phyloP scores from a whole-genome alignment of 169 alveolate species.

The Eimeria praecox region DNA sequence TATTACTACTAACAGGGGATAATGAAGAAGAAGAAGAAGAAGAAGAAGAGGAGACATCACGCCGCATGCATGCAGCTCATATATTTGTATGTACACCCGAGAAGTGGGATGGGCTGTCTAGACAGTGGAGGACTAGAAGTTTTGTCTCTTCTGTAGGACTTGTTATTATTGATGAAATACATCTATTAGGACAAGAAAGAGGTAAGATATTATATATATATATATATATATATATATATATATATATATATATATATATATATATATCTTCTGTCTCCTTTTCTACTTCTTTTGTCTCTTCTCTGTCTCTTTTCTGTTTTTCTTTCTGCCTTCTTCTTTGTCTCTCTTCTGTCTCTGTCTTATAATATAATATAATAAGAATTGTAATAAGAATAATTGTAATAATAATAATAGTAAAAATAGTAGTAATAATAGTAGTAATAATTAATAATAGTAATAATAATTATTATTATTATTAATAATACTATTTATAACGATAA shows the following conservation, averaged over 20 bases:
- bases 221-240: neutral
- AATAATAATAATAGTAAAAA: no score
- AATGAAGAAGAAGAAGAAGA: neutral
- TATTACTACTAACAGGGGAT: conserved; percentile 97
- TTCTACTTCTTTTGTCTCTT: neutral
- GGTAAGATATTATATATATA: neutral
- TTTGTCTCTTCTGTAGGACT: conserved; percentile 96
- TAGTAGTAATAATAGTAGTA: no score
- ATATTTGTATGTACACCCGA: conserved; percentile 99
- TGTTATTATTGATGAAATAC: conserved; percentile 99
- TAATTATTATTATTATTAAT: no score
- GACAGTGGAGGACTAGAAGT: conserved; percentile 98
- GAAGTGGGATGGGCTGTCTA: conserved; percentile 99
- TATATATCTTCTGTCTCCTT: neutral
- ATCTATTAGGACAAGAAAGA: conserved; percentile 96
- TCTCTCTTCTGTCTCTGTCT: neutral
- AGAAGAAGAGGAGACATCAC: conserved; percentile 6
- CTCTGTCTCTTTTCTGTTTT: neutral
- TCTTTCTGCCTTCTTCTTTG: neutral
- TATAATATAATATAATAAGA: no score
- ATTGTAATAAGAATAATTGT: no score
- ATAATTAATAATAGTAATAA: no score
- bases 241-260: neutral
- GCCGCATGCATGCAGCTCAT: conserved; percentile 88
- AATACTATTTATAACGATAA: no score